Base-by-base conservation (phyloP, 2,329 filamentous ascomycete genomes). In the Pseudogymnoascus verrucosus region DNA sequence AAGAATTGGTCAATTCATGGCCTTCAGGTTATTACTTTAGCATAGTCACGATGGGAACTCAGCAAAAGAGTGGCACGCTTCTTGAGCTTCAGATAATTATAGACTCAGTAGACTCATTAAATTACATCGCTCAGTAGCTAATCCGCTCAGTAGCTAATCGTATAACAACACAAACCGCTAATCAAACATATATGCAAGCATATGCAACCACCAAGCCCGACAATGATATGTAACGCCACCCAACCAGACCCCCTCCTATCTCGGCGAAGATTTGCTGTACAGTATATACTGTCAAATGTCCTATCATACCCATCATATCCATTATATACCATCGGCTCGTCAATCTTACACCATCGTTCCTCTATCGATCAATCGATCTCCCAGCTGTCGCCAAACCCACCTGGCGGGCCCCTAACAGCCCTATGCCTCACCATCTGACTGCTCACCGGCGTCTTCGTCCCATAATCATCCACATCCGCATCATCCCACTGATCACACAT, bases 61-160 rank as follows among this genome's bases (percentile, higher is more conserved):
- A 23, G 44, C 3, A 12, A 51, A 51, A 51, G 12, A 51, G 5
- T n/a, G 2, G 6, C 12, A 28, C 4, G 5, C 23, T 28, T 51
- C 44, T 28, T 28, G 7, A 16, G 1, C 2, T 16, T 28, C 23
- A 28, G 23, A 51, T 51, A 16, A 28, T 16, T 4, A 16, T 7
- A 47, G 1, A 16, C 23, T 51, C 23, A 51, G 23, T 51, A 51
- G 42, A n/a, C 12, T 26, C 21, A 47, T 47, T 1, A n/a, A 47
- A 51, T 51, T 51, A 51, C 44, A 51, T 51, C 44, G 44, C 44
- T 51, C 23, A 51, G 23, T 51, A 28, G 44, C 44, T 28, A 51
- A 21, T 51, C 12, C 44, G 44, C 44, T 51, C 23, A 51, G 23
- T 51, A 28, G 44, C 44, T 51, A 51, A 21, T 51, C 12, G 44